Base-by-base conservation (phyloP, 108 stramenopile genomes). In the Skeletonema menzelii region DNA sequence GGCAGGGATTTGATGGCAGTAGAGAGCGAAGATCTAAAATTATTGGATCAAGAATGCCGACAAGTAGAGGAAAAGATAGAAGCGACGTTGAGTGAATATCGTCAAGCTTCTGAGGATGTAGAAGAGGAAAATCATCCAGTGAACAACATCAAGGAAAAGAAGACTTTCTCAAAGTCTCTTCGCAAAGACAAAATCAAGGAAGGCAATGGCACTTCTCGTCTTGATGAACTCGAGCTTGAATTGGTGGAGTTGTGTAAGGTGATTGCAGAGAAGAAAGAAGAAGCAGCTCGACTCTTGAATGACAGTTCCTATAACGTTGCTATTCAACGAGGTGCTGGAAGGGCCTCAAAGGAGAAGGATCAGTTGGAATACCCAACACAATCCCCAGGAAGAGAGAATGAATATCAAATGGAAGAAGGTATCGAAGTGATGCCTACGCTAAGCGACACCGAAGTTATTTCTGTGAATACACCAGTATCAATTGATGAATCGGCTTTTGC, bases 391-490 rank as follows among this genome's bases (percentile, higher is more conserved):
- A 32, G 31, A 32, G 7, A 7, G 31, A 32, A 6, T 7, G 46
- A 47, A 19, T n/a, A 47, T 47, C 46, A 47, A 10, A 24, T 22
- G 0, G 49, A 53, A 22, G 49, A 53, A 53, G 22, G 20, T 10
- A 53, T 53, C 10, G 49, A 53, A 22, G 49, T 56, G 65, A 71
- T 60, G 28, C 46, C 73, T 22, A 81, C 80, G 24, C 49, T 81
- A 20, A 74, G 73, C 47, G 56, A 75, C 47, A 61, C 61, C 19
- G 69, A 81, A 37, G 60, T 56, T 6, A 42, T 69, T 6, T 75
- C 73, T 15, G 80, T 81, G 22, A 55, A 75, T 71, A 75, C 80
- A 24, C 75, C 80, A 7, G 34, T 81, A 10, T 74, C 73, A 2
- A 57, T 62, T 40, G 80, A 81, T 20, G 46, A 70, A 19, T 35